These are phyloP conservation scores for Yamadazyma tumulicola DNA, from an alignment of 805 yeast species.

Conservation along the genomic window DNA sequence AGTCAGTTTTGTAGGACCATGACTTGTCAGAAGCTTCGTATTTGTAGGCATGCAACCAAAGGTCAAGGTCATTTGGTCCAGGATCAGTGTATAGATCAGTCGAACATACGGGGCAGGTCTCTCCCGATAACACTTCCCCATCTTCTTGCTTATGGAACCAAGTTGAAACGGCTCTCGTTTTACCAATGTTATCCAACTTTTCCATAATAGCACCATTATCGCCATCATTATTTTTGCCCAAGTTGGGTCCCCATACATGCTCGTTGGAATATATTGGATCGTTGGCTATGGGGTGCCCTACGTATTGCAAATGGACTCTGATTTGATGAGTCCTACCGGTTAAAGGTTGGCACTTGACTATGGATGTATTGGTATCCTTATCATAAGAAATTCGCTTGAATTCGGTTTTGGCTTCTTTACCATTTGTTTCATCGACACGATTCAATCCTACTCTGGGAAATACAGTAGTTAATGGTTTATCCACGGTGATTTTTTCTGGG, in stretches of 20 bases:
- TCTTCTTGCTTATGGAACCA: constrained; percentile 57
- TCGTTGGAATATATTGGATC: constrained; percentile 79
- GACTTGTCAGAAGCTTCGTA: constrained; percentile 56
- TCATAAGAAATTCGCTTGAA: constrained; percentile 71
- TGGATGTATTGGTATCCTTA: constrained; percentile 48
- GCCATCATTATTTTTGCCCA: constrained; percentile 62
- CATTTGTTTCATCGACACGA: constrained; percentile 44
- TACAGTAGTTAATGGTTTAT: constrained; percentile 63
- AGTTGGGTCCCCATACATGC: constrained; percentile 69
- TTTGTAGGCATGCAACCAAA: constrained; percentile 89
- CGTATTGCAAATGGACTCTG: constrained; percentile 82
- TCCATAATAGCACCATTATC: constrained; percentile 46
- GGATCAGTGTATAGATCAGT: constrained; percentile 81
- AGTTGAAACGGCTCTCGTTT: constrained; percentile 59
- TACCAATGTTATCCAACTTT: constrained; percentile 65
- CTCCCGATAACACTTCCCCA: constrained; percentile 67
- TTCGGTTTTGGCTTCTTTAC: constrained; percentile 70
- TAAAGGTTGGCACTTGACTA: constrained; percentile 79
- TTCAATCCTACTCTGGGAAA: constrained; percentile 74
- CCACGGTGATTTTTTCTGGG: constrained; percentile 46
- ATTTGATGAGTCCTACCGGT: constrained; percentile 97
- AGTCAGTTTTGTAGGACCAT: constrained; percentile 74
- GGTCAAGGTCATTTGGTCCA: constrained; percentile 76
- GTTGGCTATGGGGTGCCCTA: constrained; percentile 48
- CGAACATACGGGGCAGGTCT: constrained; percentile 62